Base-by-base conservation (phyloP, 106 monocot species). In the Dendrobium nobile region DNA sequence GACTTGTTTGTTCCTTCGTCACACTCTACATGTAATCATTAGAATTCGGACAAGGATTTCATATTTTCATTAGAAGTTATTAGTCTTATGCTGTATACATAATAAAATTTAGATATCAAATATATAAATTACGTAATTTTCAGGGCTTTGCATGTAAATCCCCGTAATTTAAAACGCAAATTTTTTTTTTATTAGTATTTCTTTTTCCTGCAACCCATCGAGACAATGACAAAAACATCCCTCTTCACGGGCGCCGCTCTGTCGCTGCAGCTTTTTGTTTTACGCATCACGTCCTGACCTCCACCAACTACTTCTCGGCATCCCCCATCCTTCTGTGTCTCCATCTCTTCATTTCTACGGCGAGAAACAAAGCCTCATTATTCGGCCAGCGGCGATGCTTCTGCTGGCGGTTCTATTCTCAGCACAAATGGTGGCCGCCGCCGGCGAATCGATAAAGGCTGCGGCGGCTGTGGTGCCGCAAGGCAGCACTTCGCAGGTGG, bases 401-500 rank as follows among this genome's bases (percentile, higher is more conserved):
- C 26, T 76, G 48, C n/a, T 76, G 13, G 76, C 41, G 13, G 2
- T 76, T 27, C 26, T 76, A 11, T 18, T 76, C 27, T 76, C 76
- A 7, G 76, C 47, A 27, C 24, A 26, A 48, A 4, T 47, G 27
- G 48, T 19, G n/a, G 45, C 75, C 37, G 47, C 75, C 33, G 41
- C 73, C 18, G 73, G 16, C 5, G 73, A 16, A 4, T 37, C 73
- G 41, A 20, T 6, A 6, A 75, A 75, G 54, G 67, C 81, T 20
- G 31, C 77, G 54, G 54, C 67, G 13, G 3, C 37, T 37, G 83
- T 79, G 40, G 81, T 88, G 4, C 82, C 72, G 10, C 24, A 61
- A 13, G 92, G 92, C 3, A 84, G 85, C 58, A 82, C 89, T 45
- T 85, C 90, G 4, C 85, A 82, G 51, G 97, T 91, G 67, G 89